Percentiles rank a stretch among this genome's conserved stretches.
Conservation (phyloP, 164 flowering plant species). For the Litsea cubeba region DNA sequence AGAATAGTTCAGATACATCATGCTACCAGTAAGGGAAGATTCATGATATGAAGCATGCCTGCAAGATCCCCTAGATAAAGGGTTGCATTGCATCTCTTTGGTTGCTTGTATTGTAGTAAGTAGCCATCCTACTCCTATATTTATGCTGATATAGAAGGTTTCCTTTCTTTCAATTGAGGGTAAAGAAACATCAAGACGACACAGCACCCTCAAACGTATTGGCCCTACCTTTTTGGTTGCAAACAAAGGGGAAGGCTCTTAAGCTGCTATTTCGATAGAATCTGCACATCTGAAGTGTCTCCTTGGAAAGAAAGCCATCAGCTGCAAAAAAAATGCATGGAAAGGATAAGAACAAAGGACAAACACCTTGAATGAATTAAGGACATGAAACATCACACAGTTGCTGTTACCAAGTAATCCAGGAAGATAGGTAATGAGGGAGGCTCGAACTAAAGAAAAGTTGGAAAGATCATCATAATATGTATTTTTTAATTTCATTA, state of each 20-base stretch:
- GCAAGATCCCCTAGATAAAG: slow-evolving; percentile 47
- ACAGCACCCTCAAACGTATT: not conserved
- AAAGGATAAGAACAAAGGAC: not conserved
- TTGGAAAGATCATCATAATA: not conserved
- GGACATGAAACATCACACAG: not conserved
- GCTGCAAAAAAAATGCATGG: not conserved
- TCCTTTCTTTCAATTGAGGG: not conserved
- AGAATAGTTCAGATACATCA: slow-evolving; percentile 55
- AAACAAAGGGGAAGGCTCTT: slow-evolving; percentile 11
- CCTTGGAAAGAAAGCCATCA: too few species aligned
- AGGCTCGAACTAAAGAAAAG: not conserved
- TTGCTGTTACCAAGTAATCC: not conserved
- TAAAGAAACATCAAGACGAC: too few species aligned
- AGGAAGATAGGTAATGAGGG: not conserved
- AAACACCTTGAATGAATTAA: not conserved
- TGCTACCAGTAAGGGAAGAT: slow-evolving; percentile 38
- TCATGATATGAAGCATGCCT: slow-evolving; percentile 40
- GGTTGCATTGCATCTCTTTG: slow-evolving; percentile 52
- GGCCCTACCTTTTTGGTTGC: not conserved
- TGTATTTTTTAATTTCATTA: too few species aligned
- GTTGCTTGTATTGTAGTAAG: slow-evolving; percentile 52
- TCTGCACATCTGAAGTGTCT: too few species aligned
- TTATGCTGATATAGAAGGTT: not conserved
- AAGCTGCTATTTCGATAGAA: not conserved
- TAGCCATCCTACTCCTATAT: slow-evolving; percentile 46